A percentile compares a stretch with the other conserved stretches of the same genome.
These are phyloP conservation scores for Macrotyloma uniflorum DNA, from an alignment of 306 rosid species.

Conservation along the genomic window DNA sequence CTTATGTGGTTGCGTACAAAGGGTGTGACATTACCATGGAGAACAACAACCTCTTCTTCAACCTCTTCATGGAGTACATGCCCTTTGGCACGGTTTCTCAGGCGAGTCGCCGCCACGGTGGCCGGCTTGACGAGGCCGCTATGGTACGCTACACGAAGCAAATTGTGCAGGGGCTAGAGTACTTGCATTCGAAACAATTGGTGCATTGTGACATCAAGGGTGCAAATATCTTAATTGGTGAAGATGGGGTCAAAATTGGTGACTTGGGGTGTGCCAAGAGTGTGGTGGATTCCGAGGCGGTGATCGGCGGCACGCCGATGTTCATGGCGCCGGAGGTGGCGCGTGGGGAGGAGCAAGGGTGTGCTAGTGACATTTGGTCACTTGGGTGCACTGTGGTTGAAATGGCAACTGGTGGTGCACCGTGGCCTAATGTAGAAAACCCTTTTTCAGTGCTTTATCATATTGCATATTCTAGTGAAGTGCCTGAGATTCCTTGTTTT, in stretches of 20 bases:
- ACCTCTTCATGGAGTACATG: constrained; percentile 78
- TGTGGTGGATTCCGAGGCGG: neutral
- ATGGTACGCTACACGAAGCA: constrained; percentile 50
- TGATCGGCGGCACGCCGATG: constrained; percentile 76
- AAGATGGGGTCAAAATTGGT: constrained; percentile 69
- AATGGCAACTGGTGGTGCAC: constrained; percentile 64
- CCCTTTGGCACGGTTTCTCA: constrained; percentile 60
- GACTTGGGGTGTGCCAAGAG: constrained; percentile 86
- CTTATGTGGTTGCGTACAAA: constrained; percentile 58
- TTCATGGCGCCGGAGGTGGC: constrained; percentile 94
- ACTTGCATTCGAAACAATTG: constrained; percentile 69
- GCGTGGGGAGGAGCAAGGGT: constrained; percentile 80
- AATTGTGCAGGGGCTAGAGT: constrained; percentile 61
- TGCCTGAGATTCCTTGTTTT: constrained; percentile 70
- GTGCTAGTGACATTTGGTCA: constrained; percentile 80
- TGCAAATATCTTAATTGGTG: constrained; percentile 64
- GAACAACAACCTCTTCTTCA: constrained; percentile 53
- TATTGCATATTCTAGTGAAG: constrained; percentile 61
- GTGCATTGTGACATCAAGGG: constrained; percentile 95
- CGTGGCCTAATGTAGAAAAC: constrained; percentile 66
- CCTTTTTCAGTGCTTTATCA: constrained; percentile 66
- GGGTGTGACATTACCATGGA: constrained; percentile 73
- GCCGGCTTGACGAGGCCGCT: constrained; percentile 42
- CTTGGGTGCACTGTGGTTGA: constrained; percentile 88
- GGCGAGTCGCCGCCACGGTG: constrained; percentile 40